Evolutionary conservation across 768 basidiomycete genomes (phyloP), one percentile per base, ranked within the genome.

Genomic region (Calocera viscosa): DNA sequence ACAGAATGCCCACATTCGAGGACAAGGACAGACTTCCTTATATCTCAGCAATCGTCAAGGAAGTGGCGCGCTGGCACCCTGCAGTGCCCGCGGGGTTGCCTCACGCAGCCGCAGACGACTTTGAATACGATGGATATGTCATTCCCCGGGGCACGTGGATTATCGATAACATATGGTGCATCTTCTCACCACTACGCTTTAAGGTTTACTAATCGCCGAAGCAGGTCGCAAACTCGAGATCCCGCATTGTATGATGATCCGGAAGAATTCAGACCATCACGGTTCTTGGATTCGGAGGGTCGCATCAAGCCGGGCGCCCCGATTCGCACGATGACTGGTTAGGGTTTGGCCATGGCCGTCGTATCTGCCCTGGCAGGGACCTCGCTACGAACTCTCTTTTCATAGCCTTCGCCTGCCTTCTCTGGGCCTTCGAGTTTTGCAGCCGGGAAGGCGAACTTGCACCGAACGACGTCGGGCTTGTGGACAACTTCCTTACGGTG

Each of bases 31-130:
- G 70, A 2, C 66, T 78, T 49, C 76, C 75, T 32, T 77, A 76
- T 47, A 64, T 77, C 0, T 72, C 74, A 1, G 76, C 77, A 22
- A 65, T 77, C 65, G 41, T 78, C 64, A 77, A 77, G 38, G 77
- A 77, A 71, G 17, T 74, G 19, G 30, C 49, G 5, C 49, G 72
- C 11, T 72, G 72, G 72, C 66, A 63, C 1, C 72, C 73, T 0
- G 71, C 70, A 10, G 53, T 65, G 10, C 73, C 73, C 24, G 76
- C 7, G 78, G 80, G 78, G 65, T 77, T 81, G 0, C 81, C 82
- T 17, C 82, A 84, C 68, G 74, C 75, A 3, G 78, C 80, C 1
- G 73, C 74, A 35, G 78, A 82, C 2, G 53, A 60, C 24, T 60
- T 60, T 19, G 53, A 14, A 7, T 60, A 60, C 19, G 26, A 32